Conservation (phyloP, 1,284 basidiomycete species). For the Pseudozyma pruni region DNA sequence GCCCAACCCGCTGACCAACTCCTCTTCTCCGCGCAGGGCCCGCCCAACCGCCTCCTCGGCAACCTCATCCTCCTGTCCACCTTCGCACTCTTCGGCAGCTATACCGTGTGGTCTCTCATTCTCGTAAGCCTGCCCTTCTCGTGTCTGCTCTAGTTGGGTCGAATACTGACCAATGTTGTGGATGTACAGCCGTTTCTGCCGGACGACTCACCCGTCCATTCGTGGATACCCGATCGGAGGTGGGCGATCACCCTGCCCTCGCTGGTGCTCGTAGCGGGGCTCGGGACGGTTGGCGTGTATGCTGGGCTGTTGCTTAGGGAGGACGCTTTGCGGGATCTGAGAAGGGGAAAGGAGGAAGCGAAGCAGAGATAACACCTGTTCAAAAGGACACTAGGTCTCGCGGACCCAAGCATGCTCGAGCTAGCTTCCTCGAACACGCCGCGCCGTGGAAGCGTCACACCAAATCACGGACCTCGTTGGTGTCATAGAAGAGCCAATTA, state of each 20-base stretch:
- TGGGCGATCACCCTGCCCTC: conserved; percentile 38
- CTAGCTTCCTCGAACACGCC: too few species aligned
- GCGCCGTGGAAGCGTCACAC: background rate
- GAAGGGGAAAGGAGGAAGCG: background rate
- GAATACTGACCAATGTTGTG: too few species aligned
- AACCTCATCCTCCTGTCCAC: conserved; percentile 18
- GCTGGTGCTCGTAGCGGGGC: conserved; percentile 20
- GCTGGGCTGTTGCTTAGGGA: conserved; percentile 19
- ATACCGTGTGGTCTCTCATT: conserved; percentile 37
- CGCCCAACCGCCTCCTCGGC: conserved; percentile 23
- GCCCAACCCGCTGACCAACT: background rate
- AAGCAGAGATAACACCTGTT: background rate
- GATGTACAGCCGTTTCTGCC: conserved; percentile 45
- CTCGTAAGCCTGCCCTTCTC: conserved; percentile 18
- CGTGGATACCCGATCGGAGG: conserved; percentile 22
- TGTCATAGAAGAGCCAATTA: conserved; percentile 13
- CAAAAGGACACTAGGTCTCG: background rate
- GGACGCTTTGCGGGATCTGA: conserved; percentile 16
- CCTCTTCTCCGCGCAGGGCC: conserved; percentile 1
- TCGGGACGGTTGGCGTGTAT: conserved; percentile 34
- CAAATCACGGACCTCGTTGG: too few species aligned
- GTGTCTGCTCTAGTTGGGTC: too few species aligned
- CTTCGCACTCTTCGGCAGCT: conserved; percentile 14
- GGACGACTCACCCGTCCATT: conserved; percentile 19
- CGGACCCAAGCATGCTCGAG: too few species aligned